Percentiles rank a stretch among this genome's conserved stretches.
These are phyloP conservation scores for Tolypocladium pustulatum DNA, from an alignment of 2,329 filamentous ascomycete species.

Conservation along the genomic window DNA sequence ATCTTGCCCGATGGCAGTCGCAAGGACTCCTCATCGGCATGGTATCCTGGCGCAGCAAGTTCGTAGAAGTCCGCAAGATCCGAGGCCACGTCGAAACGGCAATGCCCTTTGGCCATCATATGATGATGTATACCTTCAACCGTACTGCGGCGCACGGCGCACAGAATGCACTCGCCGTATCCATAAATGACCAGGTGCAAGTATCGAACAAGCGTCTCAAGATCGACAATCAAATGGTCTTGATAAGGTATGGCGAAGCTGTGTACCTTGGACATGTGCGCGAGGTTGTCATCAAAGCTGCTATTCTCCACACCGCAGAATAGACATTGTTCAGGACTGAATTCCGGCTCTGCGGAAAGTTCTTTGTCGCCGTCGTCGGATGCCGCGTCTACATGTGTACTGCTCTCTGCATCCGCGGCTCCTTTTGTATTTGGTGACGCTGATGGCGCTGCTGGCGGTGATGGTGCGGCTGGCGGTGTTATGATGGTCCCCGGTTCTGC, in stretches of 20 bases:
- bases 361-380: constrained; percentile 1
- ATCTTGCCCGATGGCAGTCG: constrained; percentile 25
- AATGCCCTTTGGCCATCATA: constrained; percentile 39
- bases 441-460: too few species aligned
- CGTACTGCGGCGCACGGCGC: constrained; percentile 30
- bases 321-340: constrained; percentile 24
- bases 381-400: neutral
- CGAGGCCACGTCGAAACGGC: constrained; percentile 28
- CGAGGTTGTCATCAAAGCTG: constrained; percentile 25
- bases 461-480: constrained; percentile 4
- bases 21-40: constrained; percentile 1
- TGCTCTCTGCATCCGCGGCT: neutral
- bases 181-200: constrained; percentile 37
- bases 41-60: constrained; percentile 8
- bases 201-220: constrained; percentile 35
- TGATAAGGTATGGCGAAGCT: constrained; percentile 31
- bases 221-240: constrained; percentile 30
- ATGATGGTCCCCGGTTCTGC: constrained; percentile 9
- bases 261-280: constrained; percentile 40
- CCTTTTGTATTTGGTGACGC: neutral
- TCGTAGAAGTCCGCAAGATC: constrained; percentile 32
- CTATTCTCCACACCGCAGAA: constrained; percentile 26
- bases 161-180: constrained; percentile 40
- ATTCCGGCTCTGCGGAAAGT: constrained; percentile 7
- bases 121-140: constrained; percentile 38